Conservation (phyloP, 345 rosid species). For the Eucalyptus lansdowneana region DNA sequence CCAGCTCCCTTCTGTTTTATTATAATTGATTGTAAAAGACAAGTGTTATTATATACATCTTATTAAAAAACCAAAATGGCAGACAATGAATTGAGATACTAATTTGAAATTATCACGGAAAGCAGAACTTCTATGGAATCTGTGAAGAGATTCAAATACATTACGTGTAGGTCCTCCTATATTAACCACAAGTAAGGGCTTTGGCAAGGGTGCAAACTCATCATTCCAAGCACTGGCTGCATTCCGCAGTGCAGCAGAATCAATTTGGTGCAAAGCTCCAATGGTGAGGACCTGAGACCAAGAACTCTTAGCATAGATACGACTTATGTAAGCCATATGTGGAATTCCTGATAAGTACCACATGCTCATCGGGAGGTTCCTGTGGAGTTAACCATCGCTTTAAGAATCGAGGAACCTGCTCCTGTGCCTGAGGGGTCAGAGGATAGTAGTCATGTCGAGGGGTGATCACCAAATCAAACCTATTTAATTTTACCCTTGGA, state of each 20-base stretch:
- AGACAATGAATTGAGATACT: neutral
- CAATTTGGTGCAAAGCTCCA: conserved; percentile 90
- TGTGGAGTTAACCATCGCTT: conserved; percentile 72
- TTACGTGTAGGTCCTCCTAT: conserved; percentile 90
- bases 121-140: neutral
- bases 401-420: conserved; percentile 68
- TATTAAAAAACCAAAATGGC: neutral
- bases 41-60: neutral
- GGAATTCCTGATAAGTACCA: conserved; percentile 27
- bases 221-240: conserved; percentile 91
- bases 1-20: neutral
- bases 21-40: neutral
- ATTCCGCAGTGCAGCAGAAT: conserved; percentile 71
- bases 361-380: conserved; percentile 71
- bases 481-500: conserved; percentile 74
- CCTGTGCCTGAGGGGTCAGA: conserved; percentile 64
- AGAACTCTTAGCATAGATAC: neutral
- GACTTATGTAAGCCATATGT: neutral
- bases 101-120: neutral
- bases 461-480: conserved; percentile 93
- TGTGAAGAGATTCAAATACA: neutral
- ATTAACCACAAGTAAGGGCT: conserved; percentile 87
- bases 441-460: conserved; percentile 93
- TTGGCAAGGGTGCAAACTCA: conserved; percentile 80
- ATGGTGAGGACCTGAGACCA: conserved; percentile 61